Percentiles rank a stretch among this genome's conserved stretches.
These are phyloP conservation scores for Tolypocladium tropicale DNA, from an alignment of 2,329 filamentous ascomycete genomes.

Conservation along the genomic window DNA sequence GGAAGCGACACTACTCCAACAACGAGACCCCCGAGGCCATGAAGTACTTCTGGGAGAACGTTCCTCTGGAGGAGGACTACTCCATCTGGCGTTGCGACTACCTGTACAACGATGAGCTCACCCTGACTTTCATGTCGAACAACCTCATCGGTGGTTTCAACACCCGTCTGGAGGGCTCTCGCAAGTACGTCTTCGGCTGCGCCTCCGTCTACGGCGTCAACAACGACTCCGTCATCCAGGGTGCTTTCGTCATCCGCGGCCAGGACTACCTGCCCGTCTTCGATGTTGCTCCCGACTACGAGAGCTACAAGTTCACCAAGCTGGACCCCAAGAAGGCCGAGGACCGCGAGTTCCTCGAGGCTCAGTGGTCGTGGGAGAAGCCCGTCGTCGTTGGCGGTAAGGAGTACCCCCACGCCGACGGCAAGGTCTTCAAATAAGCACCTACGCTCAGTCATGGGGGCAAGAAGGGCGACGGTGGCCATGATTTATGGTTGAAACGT, in stretches of 20 bases:
- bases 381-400: slow-evolving; percentile 72
- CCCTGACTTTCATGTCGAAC: slow-evolving; percentile 95
- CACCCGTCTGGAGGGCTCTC: slow-evolving; percentile 88
- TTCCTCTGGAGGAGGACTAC: slow-evolving; percentile 87
- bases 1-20: slow-evolving; percentile 99
- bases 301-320: slow-evolving; percentile 95
- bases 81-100: slow-evolving; percentile 90
- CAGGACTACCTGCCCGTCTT: slow-evolving; percentile 80
- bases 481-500: slow-evolving; percentile 20
- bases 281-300: slow-evolving; percentile 92
- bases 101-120: slow-evolving; percentile 99
- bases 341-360: slow-evolving; percentile 77
- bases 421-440: slow-evolving; percentile 97
- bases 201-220: slow-evolving; percentile 80
- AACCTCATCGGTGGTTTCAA: slow-evolving; percentile 99
- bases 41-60: slow-evolving; percentile 98
- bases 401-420: slow-evolving; percentile 77
- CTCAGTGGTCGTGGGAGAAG: slow-evolving; percentile 89
- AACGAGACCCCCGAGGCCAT: slow-evolving; percentile 75
- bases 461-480: slow-evolving; percentile 16
- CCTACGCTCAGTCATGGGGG: slow-evolving; percentile 7
- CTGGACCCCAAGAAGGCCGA: slow-evolving; percentile 80
- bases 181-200: slow-evolving; percentile 95
- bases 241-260: slow-evolving; percentile 91
- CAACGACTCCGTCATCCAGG: slow-evolving; percentile 85